Conservation (phyloP, 225 moss, liverwort and hornwort genomes). For the Rhytidiadelphus loreus region DNA sequence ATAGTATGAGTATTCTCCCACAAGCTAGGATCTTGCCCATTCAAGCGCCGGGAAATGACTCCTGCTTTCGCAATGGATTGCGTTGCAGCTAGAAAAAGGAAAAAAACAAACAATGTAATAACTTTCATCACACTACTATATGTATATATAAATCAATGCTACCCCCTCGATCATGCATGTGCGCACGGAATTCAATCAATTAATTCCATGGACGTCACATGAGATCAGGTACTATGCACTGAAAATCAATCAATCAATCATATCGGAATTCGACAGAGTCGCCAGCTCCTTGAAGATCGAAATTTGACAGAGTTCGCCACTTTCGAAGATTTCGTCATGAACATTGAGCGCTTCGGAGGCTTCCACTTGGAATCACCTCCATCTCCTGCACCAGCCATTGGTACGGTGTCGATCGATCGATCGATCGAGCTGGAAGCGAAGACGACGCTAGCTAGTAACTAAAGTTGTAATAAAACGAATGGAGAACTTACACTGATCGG, state of each 20-base stretch:
- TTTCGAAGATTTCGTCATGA: neutral
- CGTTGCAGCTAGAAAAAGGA: neutral
- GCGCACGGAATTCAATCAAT: no score
- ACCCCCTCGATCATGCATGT: no score
- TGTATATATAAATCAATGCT: no score
- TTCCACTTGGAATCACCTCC: constrained; percentile 34
- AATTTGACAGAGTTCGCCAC: neutral
- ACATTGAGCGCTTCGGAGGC: constrained; percentile 2
- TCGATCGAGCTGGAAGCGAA: neutral
- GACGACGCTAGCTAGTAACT: no score
- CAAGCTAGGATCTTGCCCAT: neutral
- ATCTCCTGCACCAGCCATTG: constrained; percentile 17
- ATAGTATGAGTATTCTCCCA: neutral
- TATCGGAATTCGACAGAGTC: neutral
- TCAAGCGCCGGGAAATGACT: neutral
- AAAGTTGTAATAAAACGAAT: neutral
- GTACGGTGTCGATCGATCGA: neutral
- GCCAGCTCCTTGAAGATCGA: neutral
- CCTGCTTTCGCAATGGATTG: neutral
- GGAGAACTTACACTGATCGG: neutral
- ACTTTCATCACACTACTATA: neutral
- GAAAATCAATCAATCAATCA: neutral
- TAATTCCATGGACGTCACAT: neutral
- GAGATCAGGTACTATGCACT: neutral
- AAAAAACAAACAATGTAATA: neutral